Base-by-base conservation (phyloP, 1,284 basidiomycete species). In the Cystobasidium slooffiae region DNA sequence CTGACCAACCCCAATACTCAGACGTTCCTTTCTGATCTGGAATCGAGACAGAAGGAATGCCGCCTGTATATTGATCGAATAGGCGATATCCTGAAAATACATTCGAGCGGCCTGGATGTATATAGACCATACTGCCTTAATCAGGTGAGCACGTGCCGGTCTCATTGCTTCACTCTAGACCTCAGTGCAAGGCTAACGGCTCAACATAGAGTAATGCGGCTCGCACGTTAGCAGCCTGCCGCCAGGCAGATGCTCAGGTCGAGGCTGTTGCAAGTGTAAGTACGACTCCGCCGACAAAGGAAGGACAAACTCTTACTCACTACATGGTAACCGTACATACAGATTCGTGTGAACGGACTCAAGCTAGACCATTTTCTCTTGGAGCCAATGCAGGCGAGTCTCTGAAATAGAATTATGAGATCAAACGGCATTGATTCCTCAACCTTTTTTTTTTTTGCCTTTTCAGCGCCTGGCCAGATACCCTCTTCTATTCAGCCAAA, bases 291-390 rank as follows among this genome's bases (percentile, higher is more conserved):
- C 46, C 10, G 43, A n/a, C 5, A 4, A 46, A 39, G 12, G 46
- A 20, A 24, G 4, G 39, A 12, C 4, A 1, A 12, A 39, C 24
- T 5, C 20, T 14, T 39, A 31, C 31, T 64, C 3, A 59, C 14
- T 6, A 20, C n/a, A 18, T 66, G 47, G 8, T 9, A 9, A 6
- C 43, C 14, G 24, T 41, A 10, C 6, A 3, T 79, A 2, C 44
- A 20, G 43, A 53, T n/a, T 31, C 49, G 90, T 66, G 88, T 91
- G 75, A 86, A 86, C 31, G 88, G 93, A 77, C 84, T 98, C 14
- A 94, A 97, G 80, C 83, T 98, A 7, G 92, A 93, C 0, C 93
- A 91, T 78, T 97, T 94, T 82, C 83, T 98, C 46, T 87, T 98
- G 6, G 89, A 89, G 20, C 95, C 95, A 0, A 97, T 97, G 94